Base-by-base conservation (phyloP, 371 early-diverging fungal species). In the Rhizopus sp. region DNA sequence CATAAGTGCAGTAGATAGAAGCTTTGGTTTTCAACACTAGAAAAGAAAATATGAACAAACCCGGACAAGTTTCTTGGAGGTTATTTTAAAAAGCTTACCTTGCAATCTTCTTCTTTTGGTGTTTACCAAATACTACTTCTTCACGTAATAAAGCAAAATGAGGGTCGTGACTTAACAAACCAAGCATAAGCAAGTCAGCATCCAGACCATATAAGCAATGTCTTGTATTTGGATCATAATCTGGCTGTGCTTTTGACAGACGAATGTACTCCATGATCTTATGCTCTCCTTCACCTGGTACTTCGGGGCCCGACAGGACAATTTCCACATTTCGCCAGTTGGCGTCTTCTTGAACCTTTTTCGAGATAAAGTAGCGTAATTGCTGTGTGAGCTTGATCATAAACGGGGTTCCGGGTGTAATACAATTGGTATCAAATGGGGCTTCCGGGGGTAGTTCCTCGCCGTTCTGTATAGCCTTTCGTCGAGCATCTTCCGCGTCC, bases 241-340 rank as follows among this genome's bases (percentile, higher is more conserved):
- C 85, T 8, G 88, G 78, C 63, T 88, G 88, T 13, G 92, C 87
- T 66, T 93, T 92, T 13, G 90, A 76, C 30, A 85, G 74, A 54
- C 99, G 90, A 47, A 99, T 91, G 60, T 93, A 99, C 68, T 95
- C 95, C 95, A 98, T 96, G 60, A 99, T 98, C 75, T 99, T 99
- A 77, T 99, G 99, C 70, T 99, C 99, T 46, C 99, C 99, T 80
- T 99, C 99, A 50, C 99, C 99, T n/a, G 99, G 97, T 0, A 98
- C 85, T 47, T 93, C 93, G 53, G 93, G 95, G 31, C 96, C 97
- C 23, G 96, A 96, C 13, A 99, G 84, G 49, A 99, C 88, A 48
- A 99, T 85, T 70, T 93, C 85, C 17, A 93, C 78, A 51, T 87
- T 74, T 64, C 87, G 85, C 98, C 98, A 99, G 53, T 87, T 87